A percentile compares a stretch with the other conserved stretches of the same genome.
Conservation (phyloP, 306 rosid genomes). For the Dryas alaskensis region DNA sequence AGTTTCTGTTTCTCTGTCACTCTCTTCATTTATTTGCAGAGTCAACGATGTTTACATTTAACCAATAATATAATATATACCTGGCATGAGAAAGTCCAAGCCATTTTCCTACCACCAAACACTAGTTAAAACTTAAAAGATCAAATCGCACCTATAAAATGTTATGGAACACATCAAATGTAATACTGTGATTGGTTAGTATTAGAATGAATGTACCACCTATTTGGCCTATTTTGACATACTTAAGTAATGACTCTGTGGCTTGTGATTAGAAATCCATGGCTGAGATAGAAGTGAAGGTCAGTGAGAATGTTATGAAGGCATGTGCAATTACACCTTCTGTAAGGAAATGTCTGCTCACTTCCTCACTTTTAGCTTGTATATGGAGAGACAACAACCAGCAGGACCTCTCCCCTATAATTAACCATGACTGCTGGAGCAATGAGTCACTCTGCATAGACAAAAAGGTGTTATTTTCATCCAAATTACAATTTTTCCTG, state of each 20-base stretch:
- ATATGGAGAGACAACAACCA: conserved; percentile 53
- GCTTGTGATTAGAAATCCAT: conserved; percentile 56
- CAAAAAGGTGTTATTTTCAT: conserved; percentile 47
- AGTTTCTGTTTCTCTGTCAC: conserved; percentile 7
- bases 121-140: too few species aligned
- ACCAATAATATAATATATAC: neutral
- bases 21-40: neutral
- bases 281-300: conserved; percentile 76
- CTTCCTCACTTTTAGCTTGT: conserved; percentile 84
- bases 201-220: too few species aligned
- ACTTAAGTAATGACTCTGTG: neutral
- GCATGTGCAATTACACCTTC: conserved; percentile 74
- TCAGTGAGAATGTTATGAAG: conserved; percentile 71
- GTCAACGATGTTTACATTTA: neutral
- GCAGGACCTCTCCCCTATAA: conserved; percentile 22
- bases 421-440: conserved; percentile 72
- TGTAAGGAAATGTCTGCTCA: conserved; percentile 67
- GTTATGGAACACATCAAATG: too few species aligned
- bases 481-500: too few species aligned
- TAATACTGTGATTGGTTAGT: too few species aligned
- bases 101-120: too few species aligned
- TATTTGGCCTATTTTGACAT: too few species aligned
- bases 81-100: too few species aligned
- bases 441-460: conserved; percentile 56
- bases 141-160: too few species aligned